phyloP scores from a whole-genome alignment of 1,284 basidiomycete species.

The Boletellus dicymbophilus region DNA sequence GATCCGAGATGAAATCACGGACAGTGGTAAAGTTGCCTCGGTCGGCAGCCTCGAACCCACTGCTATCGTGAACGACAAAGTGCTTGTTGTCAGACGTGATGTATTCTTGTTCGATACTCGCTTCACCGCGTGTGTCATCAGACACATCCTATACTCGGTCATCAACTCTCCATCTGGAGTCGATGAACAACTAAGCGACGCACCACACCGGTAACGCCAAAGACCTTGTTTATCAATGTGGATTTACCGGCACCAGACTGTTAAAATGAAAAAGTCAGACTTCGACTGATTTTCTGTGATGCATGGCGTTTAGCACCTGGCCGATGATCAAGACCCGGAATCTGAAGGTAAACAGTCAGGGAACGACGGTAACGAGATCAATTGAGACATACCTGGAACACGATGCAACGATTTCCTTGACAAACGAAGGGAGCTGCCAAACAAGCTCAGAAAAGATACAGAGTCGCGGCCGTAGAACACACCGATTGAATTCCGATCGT shows the following conservation, averaged over 20 bases:
- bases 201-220: slow-evolving; percentile 1
- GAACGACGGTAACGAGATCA: background rate
- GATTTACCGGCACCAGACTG: slow-evolving; percentile 7
- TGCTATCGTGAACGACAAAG: slow-evolving; percentile 3
- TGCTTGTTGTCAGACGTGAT: background rate
- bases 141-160: background rate
- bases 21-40: background rate
- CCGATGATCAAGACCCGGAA: slow-evolving; percentile 9
- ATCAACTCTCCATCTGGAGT: background rate
- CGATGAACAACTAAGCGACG: background rate
- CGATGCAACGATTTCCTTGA: background rate
- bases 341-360: slow-evolving; percentile 1
- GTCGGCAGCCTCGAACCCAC: slow-evolving; percentile 3
- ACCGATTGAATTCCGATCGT: slow-evolving; percentile 1
- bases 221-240: slow-evolving; percentile 1
- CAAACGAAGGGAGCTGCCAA: slow-evolving; percentile 1
- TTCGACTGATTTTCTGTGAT: background rate
- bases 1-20: background rate
- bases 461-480: background rate
- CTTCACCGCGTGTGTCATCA: background rate
- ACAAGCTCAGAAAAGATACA: background rate
- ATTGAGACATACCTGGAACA: background rate
- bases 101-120: background rate
- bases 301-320: background rate
- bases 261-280: background rate